These are phyloP conservation scores for Ephemerocybe angulata DNA, from an alignment of 768 basidiomycete species.

Conservation along the genomic window DNA sequence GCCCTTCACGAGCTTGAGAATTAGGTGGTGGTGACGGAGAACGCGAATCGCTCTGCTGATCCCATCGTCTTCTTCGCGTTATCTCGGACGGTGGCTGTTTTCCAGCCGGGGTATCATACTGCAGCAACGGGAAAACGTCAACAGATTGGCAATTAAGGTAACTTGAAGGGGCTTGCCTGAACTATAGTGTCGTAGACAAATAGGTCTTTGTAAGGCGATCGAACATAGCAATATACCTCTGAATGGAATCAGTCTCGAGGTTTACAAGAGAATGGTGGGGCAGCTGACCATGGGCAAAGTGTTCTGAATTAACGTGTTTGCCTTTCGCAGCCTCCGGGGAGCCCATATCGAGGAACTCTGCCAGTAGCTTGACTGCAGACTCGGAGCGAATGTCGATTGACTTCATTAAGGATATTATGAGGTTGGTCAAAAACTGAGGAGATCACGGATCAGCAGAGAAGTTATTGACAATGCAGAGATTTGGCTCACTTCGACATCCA, in stretches of 20 bases:
- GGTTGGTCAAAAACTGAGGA: slow-evolving; percentile 78
- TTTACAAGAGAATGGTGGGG: neutral
- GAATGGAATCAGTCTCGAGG: slow-evolving; percentile 2
- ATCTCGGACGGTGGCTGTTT: slow-evolving; percentile 35
- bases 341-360: slow-evolving; percentile 87
- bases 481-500: slow-evolving; percentile 79
- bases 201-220: slow-evolving; percentile 86
- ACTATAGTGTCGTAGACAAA: slow-evolving; percentile 75
- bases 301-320: slow-evolving; percentile 74
- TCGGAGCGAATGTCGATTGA: slow-evolving; percentile 90
- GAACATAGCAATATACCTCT: slow-evolving; percentile 88
- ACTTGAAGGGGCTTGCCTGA: slow-evolving; percentile 51
- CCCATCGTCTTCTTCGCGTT: slow-evolving; percentile 26
- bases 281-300: slow-evolving; percentile 86
- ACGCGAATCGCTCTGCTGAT: slow-evolving; percentile 18
- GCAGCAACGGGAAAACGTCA: slow-evolving; percentile 4
- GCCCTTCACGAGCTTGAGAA: neutral
- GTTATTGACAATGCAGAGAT: neutral
- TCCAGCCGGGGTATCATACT: slow-evolving; percentile 59
- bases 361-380: slow-evolving; percentile 75
- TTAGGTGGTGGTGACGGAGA: slow-evolving; percentile 18
- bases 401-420: slow-evolving; percentile 88
- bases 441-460: slow-evolving; percentile 16
- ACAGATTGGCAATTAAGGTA: slow-evolving; percentile 3
- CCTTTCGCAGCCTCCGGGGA: slow-evolving; percentile 51